phyloP scores from a whole-genome alignment of 2,329 filamentous ascomycete species.

The Samsoniella hepiali region DNA sequence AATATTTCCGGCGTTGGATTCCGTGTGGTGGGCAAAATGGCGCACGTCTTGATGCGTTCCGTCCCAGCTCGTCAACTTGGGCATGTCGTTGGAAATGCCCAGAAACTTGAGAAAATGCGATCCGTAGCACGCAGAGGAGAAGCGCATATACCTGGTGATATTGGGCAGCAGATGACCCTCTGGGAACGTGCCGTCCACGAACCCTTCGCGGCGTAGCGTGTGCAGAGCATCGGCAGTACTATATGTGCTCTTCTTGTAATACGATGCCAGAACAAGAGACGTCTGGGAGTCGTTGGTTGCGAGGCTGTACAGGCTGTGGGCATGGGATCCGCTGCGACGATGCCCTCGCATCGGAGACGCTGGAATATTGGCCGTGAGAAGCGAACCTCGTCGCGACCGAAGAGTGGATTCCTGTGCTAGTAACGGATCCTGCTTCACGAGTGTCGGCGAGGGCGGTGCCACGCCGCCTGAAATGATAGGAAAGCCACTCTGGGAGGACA shows the following conservation, averaged over 20 bases:
- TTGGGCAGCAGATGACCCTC: constrained; percentile 57
- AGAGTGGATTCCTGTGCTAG: not conserved
- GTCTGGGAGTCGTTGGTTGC: constrained; percentile 54
- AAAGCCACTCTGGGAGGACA: constrained; percentile 55
- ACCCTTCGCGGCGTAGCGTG: constrained; percentile 49
- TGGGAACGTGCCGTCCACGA: constrained; percentile 58
- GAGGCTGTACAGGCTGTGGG: constrained; percentile 59
- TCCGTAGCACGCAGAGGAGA: constrained; percentile 64
- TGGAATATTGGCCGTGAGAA: constrained; percentile 11
- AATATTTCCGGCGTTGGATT: constrained; percentile 55
- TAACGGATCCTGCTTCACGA: constrained; percentile 27
- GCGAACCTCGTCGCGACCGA: constrained; percentile 24
- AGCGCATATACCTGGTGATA: constrained; percentile 62
- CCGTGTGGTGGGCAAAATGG: constrained; percentile 62
- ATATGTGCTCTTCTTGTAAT: constrained; percentile 47
- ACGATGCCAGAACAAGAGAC: constrained; percentile 50
- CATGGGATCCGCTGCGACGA: constrained; percentile 29
- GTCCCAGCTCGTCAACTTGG: constrained; percentile 40
- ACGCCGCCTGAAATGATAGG: constrained; percentile 47
- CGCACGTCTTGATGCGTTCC: constrained; percentile 58
- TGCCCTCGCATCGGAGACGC: constrained; percentile 21
- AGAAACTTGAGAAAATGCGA: constrained; percentile 61
- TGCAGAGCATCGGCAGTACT: constrained; percentile 46
- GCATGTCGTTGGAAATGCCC: constrained; percentile 55
- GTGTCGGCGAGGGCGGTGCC: constrained; percentile 43